A percentile compares a stretch with the other conserved stretches of the same genome.
phyloP scores from a whole-genome alignment of 176 grass and related monocot genomes.

The Triticum monococcum region DNA sequence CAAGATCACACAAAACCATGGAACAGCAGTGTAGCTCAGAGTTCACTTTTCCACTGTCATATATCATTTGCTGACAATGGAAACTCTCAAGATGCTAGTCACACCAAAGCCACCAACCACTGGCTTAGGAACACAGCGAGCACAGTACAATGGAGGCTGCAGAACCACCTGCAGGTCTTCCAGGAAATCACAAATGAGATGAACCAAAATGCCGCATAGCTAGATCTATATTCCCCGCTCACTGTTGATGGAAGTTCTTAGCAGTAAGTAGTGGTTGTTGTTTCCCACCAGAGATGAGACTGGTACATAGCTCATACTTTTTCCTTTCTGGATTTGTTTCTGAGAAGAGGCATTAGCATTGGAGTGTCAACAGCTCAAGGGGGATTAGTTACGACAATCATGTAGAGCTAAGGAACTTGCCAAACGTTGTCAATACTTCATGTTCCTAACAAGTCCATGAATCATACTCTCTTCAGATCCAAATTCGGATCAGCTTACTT shows the following conservation, averaged over 20 bases:
- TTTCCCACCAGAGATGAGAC: conserved; percentile 4
- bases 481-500: background rate
- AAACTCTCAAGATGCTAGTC: conserved; percentile 9
- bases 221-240: background rate
- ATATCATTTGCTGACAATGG: conserved; percentile 13
- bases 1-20: conserved; percentile 20
- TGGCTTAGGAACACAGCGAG: conserved; percentile 19
- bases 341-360: background rate
- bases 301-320: background rate
- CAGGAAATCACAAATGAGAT: conserved; percentile 51
- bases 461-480: background rate
- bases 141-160: conserved; percentile 19
- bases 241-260: conserved; percentile 23
- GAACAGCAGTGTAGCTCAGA: conserved; percentile 36
- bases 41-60: conserved; percentile 34
- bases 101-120: background rate
- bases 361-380: background rate
- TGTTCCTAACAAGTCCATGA: background rate
- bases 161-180: conserved; percentile 44
- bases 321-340: no score
- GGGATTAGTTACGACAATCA: background rate
- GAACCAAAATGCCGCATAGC: conserved; percentile 32
- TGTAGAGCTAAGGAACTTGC: background rate
- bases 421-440: background rate
- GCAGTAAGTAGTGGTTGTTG: background rate